These are phyloP conservation scores for Lodderomyces orthopsilosis DNA, from an alignment of 1,139 yeast genomes.

Conservation along the genomic window DNA sequence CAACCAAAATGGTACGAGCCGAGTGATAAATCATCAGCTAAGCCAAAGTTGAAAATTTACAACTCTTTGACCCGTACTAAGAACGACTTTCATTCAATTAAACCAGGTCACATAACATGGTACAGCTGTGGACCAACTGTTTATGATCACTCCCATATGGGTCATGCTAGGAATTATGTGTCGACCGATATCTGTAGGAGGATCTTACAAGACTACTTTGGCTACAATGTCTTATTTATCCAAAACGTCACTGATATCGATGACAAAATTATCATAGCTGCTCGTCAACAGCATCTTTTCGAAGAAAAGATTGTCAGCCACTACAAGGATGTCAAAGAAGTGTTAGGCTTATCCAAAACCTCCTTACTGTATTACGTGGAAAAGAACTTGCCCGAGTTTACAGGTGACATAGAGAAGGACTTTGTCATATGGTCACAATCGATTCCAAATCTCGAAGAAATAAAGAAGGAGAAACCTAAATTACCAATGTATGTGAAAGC, in stretches of 20 bases:
- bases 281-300: slow-evolving; percentile 83
- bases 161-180: slow-evolving; percentile 98
- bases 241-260: slow-evolving; percentile 98
- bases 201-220: slow-evolving; percentile 83
- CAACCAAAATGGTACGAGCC: slow-evolving; percentile 45
- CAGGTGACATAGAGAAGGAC: slow-evolving; percentile 25
- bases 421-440: slow-evolving; percentile 54
- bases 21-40: slow-evolving; percentile 12
- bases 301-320: slow-evolving; percentile 48
- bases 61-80: slow-evolving; percentile 84
- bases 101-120: slow-evolving; percentile 75
- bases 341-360: slow-evolving; percentile 36
- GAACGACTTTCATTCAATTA: slow-evolving; percentile 67
- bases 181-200: slow-evolving; percentile 91
- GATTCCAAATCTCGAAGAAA: slow-evolving; percentile 42
- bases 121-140: slow-evolving; percentile 99
- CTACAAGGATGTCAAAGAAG: slow-evolving; percentile 30
- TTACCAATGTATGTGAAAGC: slow-evolving; percentile 82
- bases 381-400: slow-evolving; percentile 54
- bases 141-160: slow-evolving; percentile 97
- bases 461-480: slow-evolving; percentile 65
- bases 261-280: slow-evolving; percentile 92
- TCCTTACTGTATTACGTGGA: slow-evolving; percentile 50
- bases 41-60: slow-evolving; percentile 42
- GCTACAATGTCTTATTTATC: slow-evolving; percentile 79